Evolutionary conservation across 176 grass and related monocot genomes (phyloP), one percentile per base, ranked within the genome.

Genomic region (Panicum miliaceum): DNA sequence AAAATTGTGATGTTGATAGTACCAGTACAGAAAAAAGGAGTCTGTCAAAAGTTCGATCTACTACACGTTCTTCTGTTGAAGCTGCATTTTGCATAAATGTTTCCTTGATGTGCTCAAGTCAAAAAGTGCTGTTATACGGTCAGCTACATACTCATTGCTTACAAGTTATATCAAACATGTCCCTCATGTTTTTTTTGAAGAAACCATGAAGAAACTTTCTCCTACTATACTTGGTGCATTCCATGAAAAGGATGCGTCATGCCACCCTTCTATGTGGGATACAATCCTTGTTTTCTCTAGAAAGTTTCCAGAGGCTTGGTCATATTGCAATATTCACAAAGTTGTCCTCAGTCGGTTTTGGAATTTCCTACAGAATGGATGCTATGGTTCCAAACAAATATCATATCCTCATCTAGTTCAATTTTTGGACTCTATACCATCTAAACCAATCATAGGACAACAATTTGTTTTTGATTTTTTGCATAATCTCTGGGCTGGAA

Each of bases 201-300:
- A 86, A 86, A 73, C 87, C 82, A 64, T 95, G 90, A 98, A 95
- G 68, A 86, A 85, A 29, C 82, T 93, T 73, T 91, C 96, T 68
- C 54, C 89, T 48, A 71, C 75, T 53, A n/a, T 98, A 82, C 91
- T 98, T 86, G 89, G 91, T 62, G 69, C 89, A 37, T 95, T 98
- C 82, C 88, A 85, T 89, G 96, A 95, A 48, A 95, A 93, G 81
- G 93, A 98, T 75, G 53, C 85, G 8, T 88, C 83, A 13, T 95
- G 93, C 16, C 96, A 98, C 87, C 93, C 82, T 38, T 84, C 96
- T 69, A 95, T 98, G 96, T 98, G 92, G 95, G 91, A 92, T 54
- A 66, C 92, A 76, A 63, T 98, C 77, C 84, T 98, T 83, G 38
- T 81, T 62, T 95, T 95, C 83, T 95, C 91, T 76, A 85, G 64